These are phyloP conservation scores for Backusella parvicylindrica DNA, from an alignment of 192 early-diverging fungal genomes.

Conservation along the genomic window DNA sequence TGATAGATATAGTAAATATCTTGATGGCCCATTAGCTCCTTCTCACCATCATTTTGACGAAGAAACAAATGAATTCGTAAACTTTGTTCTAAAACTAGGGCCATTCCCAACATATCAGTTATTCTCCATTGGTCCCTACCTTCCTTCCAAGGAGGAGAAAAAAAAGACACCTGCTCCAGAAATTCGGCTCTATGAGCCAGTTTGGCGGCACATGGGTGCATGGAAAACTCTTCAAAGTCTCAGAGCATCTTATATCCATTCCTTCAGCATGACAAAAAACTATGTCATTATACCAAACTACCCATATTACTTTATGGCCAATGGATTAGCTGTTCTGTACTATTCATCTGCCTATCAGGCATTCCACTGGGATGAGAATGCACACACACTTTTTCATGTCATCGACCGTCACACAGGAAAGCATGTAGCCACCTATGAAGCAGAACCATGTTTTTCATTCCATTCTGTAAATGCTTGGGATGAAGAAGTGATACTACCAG, in stretches of 20 bases:
- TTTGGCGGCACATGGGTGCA: slow-evolving; percentile 27
- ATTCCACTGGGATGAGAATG: slow-evolving; percentile 39
- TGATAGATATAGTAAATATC: slow-evolving; percentile 10
- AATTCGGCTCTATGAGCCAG: slow-evolving; percentile 13
- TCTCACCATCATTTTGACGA: slow-evolving; percentile 38
- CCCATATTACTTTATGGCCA: slow-evolving; percentile 38
- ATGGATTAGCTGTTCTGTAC: slow-evolving; percentile 36
- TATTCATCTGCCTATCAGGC: slow-evolving; percentile 38
- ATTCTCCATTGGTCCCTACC: slow-evolving; percentile 14
- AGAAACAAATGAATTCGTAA: slow-evolving; percentile 28
- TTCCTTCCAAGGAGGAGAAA: neutral
- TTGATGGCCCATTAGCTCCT: slow-evolving; percentile 29
- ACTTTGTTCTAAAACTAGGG: slow-evolving; percentile 30
- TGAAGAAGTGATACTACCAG: slow-evolving; percentile 22
- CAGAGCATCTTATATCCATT: slow-evolving; percentile 42
- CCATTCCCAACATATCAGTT: slow-evolving; percentile 20
- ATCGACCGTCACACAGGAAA: slow-evolving; percentile 33
- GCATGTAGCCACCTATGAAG: slow-evolving; percentile 41
- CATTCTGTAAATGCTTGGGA: slow-evolving; percentile 50
- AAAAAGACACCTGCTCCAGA: neutral
- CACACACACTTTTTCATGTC: slow-evolving; percentile 39
- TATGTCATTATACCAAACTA: slow-evolving; percentile 46
- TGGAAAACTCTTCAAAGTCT: slow-evolving; percentile 19
- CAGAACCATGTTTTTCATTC: slow-evolving; percentile 41
- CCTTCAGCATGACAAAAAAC: slow-evolving; percentile 42